Evolutionary conservation across 805 yeast species (phyloP).

Genomic region (Suhomyces sp.): DNA sequence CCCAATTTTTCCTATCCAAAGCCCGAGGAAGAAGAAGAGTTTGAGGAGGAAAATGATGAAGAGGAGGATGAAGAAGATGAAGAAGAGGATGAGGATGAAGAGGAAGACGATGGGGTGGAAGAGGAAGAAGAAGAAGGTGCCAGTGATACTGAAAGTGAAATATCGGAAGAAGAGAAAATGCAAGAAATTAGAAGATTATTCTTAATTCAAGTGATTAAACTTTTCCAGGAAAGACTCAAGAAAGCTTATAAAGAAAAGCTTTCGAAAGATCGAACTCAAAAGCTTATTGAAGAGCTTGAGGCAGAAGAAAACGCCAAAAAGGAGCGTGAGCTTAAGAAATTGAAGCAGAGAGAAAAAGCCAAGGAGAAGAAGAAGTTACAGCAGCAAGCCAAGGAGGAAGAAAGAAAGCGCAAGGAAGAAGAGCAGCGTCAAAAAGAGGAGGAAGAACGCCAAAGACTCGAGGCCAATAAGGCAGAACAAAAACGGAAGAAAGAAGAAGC

Average conservation of each 20-base stretch:
- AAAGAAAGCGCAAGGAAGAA: conserved; percentile 52
- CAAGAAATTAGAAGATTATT: conserved; percentile 79
- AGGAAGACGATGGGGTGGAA: conserved; percentile 1
- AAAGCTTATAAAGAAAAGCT: conserved; percentile 76
- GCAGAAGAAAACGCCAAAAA: conserved; percentile 64
- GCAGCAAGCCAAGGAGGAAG: conserved; percentile 64
- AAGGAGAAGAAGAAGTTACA: conserved; percentile 65
- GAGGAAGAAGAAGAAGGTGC: conserved; percentile 27
- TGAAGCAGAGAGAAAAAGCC: conserved; percentile 62
- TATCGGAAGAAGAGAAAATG: conserved; percentile 57
- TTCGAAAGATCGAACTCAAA: conserved; percentile 68
- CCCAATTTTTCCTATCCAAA: neutral
- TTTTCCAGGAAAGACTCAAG: conserved; percentile 70
- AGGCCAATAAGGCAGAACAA: conserved; percentile 36
- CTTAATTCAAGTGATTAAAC: conserved; percentile 73
- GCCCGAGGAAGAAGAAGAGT: neutral
- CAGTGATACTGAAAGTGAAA: conserved; percentile 34
- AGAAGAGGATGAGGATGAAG: conserved; percentile 4
- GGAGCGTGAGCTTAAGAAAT: conserved; percentile 64
- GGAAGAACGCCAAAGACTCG: conserved; percentile 28
- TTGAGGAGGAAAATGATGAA: conserved; percentile 32
- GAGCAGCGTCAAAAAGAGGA: conserved; percentile 42
- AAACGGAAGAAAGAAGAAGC: conserved; percentile 38
- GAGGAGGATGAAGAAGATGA: conserved; percentile 10
- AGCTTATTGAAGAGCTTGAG: conserved; percentile 64